These are phyloP conservation scores for Apiotrichum laibachii DNA, from an alignment of 1,284 basidiomycete species.

Conservation along the genomic window DNA sequence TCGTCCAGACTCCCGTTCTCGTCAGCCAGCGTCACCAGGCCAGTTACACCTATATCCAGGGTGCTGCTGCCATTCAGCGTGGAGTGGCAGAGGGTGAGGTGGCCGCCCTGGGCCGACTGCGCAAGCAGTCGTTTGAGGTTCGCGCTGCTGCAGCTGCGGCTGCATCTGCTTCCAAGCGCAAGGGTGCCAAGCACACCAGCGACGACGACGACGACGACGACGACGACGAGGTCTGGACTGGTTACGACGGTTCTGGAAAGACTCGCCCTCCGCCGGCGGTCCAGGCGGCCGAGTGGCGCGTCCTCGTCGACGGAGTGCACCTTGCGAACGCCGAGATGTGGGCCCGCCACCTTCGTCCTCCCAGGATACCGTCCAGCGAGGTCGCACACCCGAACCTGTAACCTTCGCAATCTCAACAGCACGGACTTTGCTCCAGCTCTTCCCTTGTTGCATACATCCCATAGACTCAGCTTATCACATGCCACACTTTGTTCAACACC, in stretches of 20 bases:
- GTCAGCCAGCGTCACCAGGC: slow-evolving; percentile 4
- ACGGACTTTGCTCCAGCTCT: too few species aligned
- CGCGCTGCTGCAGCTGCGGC: neutral
- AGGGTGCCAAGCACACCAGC: too few species aligned
- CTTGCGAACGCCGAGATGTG: slow-evolving; percentile 3
- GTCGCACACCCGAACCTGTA: too few species aligned
- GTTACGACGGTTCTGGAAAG: neutral
- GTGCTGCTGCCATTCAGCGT: slow-evolving; percentile 1
- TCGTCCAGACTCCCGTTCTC: slow-evolving; percentile 13
- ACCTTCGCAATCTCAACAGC: too few species aligned
- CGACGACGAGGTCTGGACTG: too few species aligned
- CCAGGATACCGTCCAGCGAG: too few species aligned
- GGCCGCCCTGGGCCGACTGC: slow-evolving; percentile 3
- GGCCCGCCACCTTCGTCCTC: neutral
- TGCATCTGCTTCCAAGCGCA: too few species aligned
- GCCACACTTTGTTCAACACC: too few species aligned
- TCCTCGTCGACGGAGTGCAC: neutral
- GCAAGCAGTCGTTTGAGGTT: neutral
- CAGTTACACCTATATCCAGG: slow-evolving; percentile 13
- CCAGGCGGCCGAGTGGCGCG: slow-evolving; percentile 1
- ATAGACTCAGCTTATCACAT: too few species aligned
- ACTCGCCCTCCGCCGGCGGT: neutral
- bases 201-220: too few species aligned
- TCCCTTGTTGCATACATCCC: too few species aligned
- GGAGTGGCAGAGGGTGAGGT: neutral